phyloP scores from a whole-genome alignment of 495 filamentous ascomycete genomes.

The Ascodesmis nigricans region DNA sequence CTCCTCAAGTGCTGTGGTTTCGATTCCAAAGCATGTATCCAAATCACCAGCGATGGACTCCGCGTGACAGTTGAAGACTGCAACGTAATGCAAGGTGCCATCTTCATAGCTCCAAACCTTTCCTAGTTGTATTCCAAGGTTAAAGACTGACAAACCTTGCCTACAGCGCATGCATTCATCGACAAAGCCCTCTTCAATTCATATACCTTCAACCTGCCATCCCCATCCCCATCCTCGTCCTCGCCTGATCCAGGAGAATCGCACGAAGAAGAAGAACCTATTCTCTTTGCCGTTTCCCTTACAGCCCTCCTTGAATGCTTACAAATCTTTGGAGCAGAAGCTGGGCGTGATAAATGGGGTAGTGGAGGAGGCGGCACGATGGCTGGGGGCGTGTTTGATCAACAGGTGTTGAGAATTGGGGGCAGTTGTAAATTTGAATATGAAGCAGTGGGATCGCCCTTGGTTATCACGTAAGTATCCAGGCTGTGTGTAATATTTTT shows the following conservation, averaged over 20 bases:
- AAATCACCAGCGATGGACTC: conserved; percentile 60
- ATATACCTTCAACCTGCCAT: conserved; percentile 41
- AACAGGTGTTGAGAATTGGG: conserved; percentile 50
- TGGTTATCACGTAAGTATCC: conserved; percentile 23
- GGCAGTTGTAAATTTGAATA: conserved; percentile 71
- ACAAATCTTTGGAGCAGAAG: conserved; percentile 72
- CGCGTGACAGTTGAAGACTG: conserved; percentile 70
- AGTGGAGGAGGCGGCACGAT: conserved; percentile 21
- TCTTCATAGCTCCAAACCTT: not conserved
- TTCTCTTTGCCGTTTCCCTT: conserved; percentile 60
- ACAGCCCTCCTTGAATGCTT: conserved; percentile 77
- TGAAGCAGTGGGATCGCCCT: conserved; percentile 41
- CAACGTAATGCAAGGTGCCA: conserved; percentile 61
- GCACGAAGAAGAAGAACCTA: conserved; percentile 23
- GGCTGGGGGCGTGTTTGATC: conserved; percentile 47
- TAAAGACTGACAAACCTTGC: conserved; percentile 5
- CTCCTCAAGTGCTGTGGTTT: conserved; percentile 76
- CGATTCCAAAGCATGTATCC: conserved; percentile 55
- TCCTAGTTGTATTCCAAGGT: conserved; percentile 4
- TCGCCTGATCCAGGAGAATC: conserved; percentile 23
- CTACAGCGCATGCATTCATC: conserved; percentile 50
- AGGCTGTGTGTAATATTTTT: not conserved
- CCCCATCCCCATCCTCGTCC: conserved; percentile 21
- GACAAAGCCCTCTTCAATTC: conserved; percentile 70
- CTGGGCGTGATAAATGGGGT: conserved; percentile 24